Evolutionary conservation across 805 yeast species (phyloP).

Genomic region (Henningerozyma blattae): DNA sequence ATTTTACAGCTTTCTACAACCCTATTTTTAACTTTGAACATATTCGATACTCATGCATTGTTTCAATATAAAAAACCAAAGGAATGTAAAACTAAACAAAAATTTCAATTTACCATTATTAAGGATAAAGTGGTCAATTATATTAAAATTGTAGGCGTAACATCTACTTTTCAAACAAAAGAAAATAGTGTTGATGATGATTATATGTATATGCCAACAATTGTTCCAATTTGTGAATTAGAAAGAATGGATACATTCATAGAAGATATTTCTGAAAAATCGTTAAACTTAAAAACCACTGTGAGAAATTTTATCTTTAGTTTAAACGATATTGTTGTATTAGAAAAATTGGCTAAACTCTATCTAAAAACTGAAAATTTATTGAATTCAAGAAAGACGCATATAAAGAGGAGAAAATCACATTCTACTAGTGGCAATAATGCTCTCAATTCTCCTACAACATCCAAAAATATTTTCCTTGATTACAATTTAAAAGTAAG

Average conservation of each 20-base stretch:
- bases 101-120: neutral
- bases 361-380: neutral
- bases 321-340: constrained; percentile 13
- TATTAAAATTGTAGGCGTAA: constrained; percentile 14
- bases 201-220: constrained; percentile 1
- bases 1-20: constrained; percentile 12
- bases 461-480: neutral
- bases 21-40: constrained; percentile 12
- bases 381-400: neutral
- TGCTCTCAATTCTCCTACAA: neutral
- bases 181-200: constrained; percentile 1
- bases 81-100: neutral
- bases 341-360: constrained; percentile 8
- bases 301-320: constrained; percentile 16
- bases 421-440: neutral
- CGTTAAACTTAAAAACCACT: constrained; percentile 13
- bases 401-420: neutral
- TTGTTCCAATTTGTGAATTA: constrained; percentile 18
- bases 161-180: constrained; percentile 9
- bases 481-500: constrained; percentile 13
- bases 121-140: constrained; percentile 11
- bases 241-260: constrained; percentile 20
- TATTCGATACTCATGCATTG: constrained; percentile 13
- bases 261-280: constrained; percentile 7
- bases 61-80: constrained; percentile 6